Percentiles rank a stretch among this genome's conserved stretches.
phyloP scores from a whole-genome alignment of 441 rosid genomes.

The Populus hybrid region DNA sequence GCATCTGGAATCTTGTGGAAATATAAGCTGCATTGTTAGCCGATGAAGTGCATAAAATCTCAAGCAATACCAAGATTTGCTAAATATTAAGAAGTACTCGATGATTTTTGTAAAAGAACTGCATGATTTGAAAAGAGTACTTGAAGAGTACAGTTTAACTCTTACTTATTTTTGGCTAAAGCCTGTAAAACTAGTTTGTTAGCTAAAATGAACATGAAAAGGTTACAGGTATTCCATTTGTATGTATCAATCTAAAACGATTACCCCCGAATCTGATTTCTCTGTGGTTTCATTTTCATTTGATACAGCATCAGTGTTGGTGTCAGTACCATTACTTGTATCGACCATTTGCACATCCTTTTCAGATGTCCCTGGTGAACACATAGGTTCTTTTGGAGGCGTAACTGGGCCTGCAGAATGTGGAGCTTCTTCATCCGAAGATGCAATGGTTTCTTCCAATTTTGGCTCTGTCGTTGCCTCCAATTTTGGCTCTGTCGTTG shows the following conservation, averaged over 20 bases:
- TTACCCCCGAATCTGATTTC: conserved; percentile 19
- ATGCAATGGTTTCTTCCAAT: neutral
- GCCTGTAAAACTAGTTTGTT: conserved; percentile 2
- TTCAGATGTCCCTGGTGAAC: neutral
- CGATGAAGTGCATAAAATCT: neutral
- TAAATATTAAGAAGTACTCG: neutral
- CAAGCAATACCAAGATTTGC: neutral
- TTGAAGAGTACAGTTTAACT: neutral
- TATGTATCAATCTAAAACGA: conserved; percentile 32
- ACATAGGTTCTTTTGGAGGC: conserved; percentile 1
- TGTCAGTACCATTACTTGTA: conserved; percentile 13
- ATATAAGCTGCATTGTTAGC: neutral
- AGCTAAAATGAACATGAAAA: neutral
- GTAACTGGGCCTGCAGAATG: conserved; percentile 2
- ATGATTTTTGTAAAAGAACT: neutral
- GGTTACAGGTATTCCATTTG: neutral
- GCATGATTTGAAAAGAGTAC: neutral
- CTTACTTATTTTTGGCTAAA: neutral
- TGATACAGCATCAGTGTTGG: conserved; percentile 14
- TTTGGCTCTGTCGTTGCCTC: conserved; percentile 6
- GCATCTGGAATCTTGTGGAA: neutral
- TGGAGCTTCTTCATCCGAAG: neutral
- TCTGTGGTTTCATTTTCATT: conserved; percentile 8
- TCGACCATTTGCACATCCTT: conserved; percentile 24
- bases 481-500: conserved; percentile 3